Evolutionary conservation across 352 stramenopile genomes (phyloP).

Genomic region (Globisporangium paroecandrum): DNA sequence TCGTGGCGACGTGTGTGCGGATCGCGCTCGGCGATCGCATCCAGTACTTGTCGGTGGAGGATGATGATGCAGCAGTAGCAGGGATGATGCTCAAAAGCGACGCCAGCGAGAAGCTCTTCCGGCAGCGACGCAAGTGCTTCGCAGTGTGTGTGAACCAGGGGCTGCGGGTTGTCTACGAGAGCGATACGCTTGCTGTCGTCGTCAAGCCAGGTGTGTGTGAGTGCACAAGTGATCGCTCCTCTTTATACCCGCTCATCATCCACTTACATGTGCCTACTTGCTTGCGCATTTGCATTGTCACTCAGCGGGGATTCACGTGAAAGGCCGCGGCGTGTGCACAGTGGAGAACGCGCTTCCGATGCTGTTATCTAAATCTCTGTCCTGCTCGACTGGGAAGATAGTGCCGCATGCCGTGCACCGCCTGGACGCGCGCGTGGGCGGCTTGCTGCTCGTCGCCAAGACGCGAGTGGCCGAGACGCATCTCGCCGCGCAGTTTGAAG

Average conservation of each 20-base stretch:
- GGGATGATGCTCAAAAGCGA: not conserved
- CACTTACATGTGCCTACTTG: not conserved
- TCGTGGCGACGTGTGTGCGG: conserved; percentile 29
- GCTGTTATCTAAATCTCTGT: conserved; percentile 19
- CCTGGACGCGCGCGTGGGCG: conserved; percentile 57
- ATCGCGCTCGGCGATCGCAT: conserved; percentile 33
- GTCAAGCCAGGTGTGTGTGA: conserved; percentile 41
- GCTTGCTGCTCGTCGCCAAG: conserved; percentile 60
- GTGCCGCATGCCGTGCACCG: conserved; percentile 50
- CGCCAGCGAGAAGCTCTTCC: not conserved
- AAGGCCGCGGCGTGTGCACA: conserved; percentile 44
- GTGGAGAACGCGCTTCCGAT: conserved; percentile 43
- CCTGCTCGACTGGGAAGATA: not conserved
- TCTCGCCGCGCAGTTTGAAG: conserved; percentile 45
- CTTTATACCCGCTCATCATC: not conserved
- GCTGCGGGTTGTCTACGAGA: conserved; percentile 53
- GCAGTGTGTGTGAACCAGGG: conserved; percentile 44
- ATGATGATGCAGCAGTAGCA: not conserved
- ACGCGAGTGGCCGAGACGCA: conserved; percentile 39
- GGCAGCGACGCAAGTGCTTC: conserved; percentile 27
- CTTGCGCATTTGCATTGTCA: not conserved
- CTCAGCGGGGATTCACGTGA: conserved; percentile 55
- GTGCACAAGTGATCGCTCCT: not conserved
- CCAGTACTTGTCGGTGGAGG: conserved; percentile 13
- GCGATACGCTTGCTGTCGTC: conserved; percentile 39